These are phyloP conservation scores for Bruguiera hainesii DNA, from an alignment of 441 rosid genomes.

Conservation along the genomic window DNA sequence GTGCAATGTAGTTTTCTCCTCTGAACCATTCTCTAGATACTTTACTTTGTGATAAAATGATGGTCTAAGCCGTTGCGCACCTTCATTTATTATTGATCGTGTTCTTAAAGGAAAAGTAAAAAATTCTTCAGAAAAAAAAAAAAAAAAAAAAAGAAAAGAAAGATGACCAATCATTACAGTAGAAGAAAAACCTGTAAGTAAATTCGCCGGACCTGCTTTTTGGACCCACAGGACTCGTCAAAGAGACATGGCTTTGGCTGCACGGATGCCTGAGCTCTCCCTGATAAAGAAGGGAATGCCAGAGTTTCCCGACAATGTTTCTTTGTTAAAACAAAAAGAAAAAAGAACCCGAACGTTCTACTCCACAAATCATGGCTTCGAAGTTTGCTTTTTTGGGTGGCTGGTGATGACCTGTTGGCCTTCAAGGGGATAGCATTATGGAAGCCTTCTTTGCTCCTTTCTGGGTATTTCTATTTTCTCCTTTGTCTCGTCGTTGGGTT, in stretches of 20 bases:
- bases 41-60: no score
- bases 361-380: constrained; percentile 25
- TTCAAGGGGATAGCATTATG: constrained; percentile 21
- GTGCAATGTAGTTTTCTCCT: neutral
- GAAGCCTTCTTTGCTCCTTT: constrained; percentile 5
- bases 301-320: neutral
- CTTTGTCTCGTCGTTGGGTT: neutral
- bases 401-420: constrained; percentile 15
- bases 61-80: no score
- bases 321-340: neutral
- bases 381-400: constrained; percentile 2
- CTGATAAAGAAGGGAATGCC: neutral
- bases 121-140: no score
- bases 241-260: constrained; percentile 17
- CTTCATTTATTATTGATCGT: no score
- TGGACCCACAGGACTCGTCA: constrained; percentile 11
- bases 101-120: no score
- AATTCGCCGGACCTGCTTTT: no score
- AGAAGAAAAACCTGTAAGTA: no score
- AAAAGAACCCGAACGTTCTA: constrained; percentile 1
- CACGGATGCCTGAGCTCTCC: constrained; percentile 17
- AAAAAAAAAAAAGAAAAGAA: no score
- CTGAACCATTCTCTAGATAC: no score
- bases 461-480: neutral
- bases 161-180: no score